phyloP scores from a whole-genome alignment of 306 rosid genomes.

The Elaeagnus macrophylla region DNA sequence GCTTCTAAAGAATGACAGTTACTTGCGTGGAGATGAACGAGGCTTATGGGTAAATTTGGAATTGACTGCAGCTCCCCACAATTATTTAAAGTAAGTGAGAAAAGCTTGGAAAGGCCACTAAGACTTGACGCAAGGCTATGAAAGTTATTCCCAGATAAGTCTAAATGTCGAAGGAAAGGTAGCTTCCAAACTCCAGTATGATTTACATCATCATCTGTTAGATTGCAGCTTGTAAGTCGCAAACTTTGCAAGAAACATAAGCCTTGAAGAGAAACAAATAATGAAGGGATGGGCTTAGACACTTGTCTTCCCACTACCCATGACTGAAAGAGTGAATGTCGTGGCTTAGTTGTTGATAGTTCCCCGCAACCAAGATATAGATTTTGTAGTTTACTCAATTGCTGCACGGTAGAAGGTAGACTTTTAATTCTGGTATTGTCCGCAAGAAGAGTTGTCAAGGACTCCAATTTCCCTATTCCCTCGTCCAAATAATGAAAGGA shows the following conservation, averaged over 20 bases:
- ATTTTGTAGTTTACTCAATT: constrained; percentile 14
- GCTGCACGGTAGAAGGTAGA: constrained; percentile 18
- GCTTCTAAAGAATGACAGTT: no score
- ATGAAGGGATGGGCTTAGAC: neutral
- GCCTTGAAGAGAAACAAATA: constrained; percentile 12
- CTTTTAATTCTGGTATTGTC: constrained; percentile 25
- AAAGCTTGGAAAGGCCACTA: no score
- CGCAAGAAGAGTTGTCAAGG: constrained; percentile 23
- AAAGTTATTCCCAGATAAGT: neutral
- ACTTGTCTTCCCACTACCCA: constrained; percentile 24
- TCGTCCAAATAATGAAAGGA: constrained; percentile 21
- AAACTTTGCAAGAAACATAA: constrained; percentile 1
- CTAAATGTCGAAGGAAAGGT: neutral
- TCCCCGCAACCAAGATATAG: constrained; percentile 28
- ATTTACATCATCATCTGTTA: neutral
- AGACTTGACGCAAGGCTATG: no score
- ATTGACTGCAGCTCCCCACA: no score
- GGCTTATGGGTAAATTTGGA: no score
- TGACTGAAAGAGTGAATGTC: constrained; percentile 21
- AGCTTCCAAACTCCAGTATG: neutral
- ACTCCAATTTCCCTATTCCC: constrained; percentile 28
- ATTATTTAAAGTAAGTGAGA: no score
- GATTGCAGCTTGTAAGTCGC: neutral
- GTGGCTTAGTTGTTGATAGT: constrained; percentile 15
- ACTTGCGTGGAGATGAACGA: no score